A percentile compares a stretch with the other conserved stretches of the same genome.
Conservation (phyloP, 192 early-diverging fungal genomes). For the Mortierella hygrophila region DNA sequence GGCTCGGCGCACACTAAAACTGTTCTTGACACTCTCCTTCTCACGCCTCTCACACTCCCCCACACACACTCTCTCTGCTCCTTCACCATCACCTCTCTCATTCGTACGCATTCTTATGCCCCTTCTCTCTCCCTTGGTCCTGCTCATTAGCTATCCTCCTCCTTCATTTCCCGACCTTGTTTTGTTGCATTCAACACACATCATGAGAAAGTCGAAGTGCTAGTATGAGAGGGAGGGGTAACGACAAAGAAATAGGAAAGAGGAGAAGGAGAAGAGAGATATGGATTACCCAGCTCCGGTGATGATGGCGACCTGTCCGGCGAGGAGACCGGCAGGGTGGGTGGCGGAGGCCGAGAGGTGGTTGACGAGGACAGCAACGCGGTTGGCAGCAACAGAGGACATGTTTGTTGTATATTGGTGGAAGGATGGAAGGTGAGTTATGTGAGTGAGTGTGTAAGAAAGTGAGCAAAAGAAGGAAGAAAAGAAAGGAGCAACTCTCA, state of each 20-base stretch:
- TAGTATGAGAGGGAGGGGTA: too few relatives aligned
- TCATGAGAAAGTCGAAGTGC: too few relatives aligned
- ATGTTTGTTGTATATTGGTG: slow-evolving; percentile 9
- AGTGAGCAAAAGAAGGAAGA: background rate
- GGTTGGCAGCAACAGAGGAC: slow-evolving; percentile 35
- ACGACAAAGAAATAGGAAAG: background rate
- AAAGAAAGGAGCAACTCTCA: background rate
- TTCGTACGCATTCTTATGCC: background rate
- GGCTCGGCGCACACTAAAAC: background rate
- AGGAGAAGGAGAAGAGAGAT: background rate
- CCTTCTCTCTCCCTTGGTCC: background rate
- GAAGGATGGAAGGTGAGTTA: background rate
- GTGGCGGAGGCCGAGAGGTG: slow-evolving; percentile 59
- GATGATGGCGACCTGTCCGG: slow-evolving; percentile 72
- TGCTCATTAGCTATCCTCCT: background rate
- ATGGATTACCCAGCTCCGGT: slow-evolving; percentile 70
- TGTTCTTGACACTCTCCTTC: background rate
- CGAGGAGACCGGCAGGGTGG: slow-evolving; percentile 64
- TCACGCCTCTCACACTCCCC: background rate
- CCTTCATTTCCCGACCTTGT: too few relatives aligned
- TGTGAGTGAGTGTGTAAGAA: background rate
- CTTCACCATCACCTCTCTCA: background rate
- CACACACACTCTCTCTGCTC: too few relatives aligned
- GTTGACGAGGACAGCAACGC: slow-evolving; percentile 43
- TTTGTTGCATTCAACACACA: too few relatives aligned